Base-by-base conservation (phyloP, 2,329 filamentous ascomycete species). In the Leptographium radiaticola region DNA sequence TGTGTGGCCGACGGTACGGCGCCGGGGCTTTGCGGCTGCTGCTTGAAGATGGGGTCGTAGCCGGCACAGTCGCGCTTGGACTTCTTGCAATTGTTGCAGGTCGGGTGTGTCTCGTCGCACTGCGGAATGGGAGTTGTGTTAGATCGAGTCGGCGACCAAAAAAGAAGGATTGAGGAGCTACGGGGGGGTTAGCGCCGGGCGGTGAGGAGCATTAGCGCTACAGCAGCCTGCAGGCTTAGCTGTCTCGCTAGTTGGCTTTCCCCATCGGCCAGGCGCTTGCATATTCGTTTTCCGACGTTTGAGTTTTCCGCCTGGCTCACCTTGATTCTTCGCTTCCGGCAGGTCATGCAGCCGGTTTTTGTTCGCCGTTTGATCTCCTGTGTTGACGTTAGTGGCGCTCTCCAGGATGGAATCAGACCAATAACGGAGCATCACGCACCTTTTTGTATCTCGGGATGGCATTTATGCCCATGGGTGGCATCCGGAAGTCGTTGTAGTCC, bases 91-190 rank as follows among this genome's bases (percentile, higher is more conserved):
- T 93, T 89, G 71, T 89, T 84, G 75, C 93, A 98, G 56, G 85
- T 83, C 25, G 93, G 93, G 69, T 95, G 89, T 57, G 82, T 83
- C 75, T 98, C 93, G 79, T 97, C 93, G 72, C 93, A 98, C 93
- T 96, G 46, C 12, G 25, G 34, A 25, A 30, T 30, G 20, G 25
- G 33, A 11, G 34, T 49, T 30, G 36, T 39, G 49, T 50, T 43
- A 50, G 49, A 9, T 45, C 20, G 6, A 44, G 25, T 11, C 38
- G 38, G 9, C 18, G 10, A 20, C 10, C 11, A 25, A 44, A 11
- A 11, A 44, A 44, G 42, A 44, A 10, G 25, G 25, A 44, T 30
- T 25, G 48, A 49, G 48, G 48, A 36, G 48, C 36, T 39, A 31
- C 46, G 36, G 46, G 46, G 18, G 33, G 20, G 15, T 38, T 50